These are phyloP conservation scores for Lavandula angustifolia DNA, from an alignment of 257 asterid species.

Conservation along the genomic window DNA sequence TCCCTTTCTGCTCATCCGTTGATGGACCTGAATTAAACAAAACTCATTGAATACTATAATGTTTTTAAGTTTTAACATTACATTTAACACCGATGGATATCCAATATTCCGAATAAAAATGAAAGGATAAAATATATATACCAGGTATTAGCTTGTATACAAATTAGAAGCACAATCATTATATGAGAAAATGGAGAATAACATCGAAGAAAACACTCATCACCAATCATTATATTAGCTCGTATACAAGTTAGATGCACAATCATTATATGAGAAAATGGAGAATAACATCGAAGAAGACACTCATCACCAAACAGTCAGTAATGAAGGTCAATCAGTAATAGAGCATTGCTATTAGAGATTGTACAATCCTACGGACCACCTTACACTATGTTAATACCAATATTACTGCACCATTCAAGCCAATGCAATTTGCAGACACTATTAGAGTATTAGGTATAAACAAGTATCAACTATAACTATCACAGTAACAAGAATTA, in stretches of 20 bases:
- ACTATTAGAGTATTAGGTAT: neutral
- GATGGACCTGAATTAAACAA: slow-evolving; percentile 41
- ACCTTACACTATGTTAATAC: neutral
- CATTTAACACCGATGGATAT: slow-evolving; percentile 12
- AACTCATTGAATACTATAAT: slow-evolving; percentile 24
- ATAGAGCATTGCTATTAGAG: slow-evolving; percentile 7
- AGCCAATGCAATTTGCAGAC: slow-evolving; percentile 6
- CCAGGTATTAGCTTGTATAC: neutral
- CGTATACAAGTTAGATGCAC: neutral
- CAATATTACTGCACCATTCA: slow-evolving; percentile 4
- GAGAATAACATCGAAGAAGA: neutral
- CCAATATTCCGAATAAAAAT: neutral
- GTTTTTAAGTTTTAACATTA: neutral
- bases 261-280: neutral
- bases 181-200: neutral
- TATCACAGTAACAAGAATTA: neutral
- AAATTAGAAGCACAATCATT: neutral
- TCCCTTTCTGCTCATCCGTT: slow-evolving; percentile 45
- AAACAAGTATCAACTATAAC: neutral
- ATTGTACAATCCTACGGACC: slow-evolving; percentile 24
- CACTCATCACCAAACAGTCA: slow-evolving; percentile 6
- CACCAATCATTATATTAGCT: slow-evolving; percentile 11
- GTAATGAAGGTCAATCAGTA: neutral
- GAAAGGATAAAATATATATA: neutral
- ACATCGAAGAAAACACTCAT: neutral